These are phyloP conservation scores for Boletellus ananiceps DNA, from an alignment of 768 basidiomycete genomes.

Conservation along the genomic window DNA sequence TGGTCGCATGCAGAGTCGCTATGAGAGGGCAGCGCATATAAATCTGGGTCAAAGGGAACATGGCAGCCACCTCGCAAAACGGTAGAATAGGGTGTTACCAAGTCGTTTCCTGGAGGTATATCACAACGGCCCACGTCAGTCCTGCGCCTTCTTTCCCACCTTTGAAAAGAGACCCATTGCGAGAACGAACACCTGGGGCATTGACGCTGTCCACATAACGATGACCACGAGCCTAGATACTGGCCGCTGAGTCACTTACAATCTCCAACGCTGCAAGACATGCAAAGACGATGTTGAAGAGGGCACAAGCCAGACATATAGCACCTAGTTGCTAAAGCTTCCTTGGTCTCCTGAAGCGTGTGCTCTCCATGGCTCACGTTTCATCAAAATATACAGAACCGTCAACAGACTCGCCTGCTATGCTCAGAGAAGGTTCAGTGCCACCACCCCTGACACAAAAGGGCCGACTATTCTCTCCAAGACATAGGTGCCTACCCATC, in stretches of 20 bases:
- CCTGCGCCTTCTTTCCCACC: constrained; percentile 26
- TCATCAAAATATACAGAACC: constrained; percentile 7
- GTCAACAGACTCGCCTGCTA: constrained; percentile 11
- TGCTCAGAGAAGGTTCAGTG: not conserved
- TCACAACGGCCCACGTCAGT: constrained; percentile 28
- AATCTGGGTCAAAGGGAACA: not conserved
- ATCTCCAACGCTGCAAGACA: constrained; percentile 16
- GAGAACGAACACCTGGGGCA: constrained; percentile 30
- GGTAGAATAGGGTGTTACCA: too few species aligned
- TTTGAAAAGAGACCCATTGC: constrained; percentile 33
- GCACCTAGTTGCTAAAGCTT: constrained; percentile 16
- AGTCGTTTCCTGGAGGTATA: too few species aligned
- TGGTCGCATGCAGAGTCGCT: constrained; percentile 20
- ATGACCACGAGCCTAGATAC: not conserved
- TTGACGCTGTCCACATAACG: constrained; percentile 19
- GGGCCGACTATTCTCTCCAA: constrained; percentile 12
- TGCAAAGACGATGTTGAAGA: not conserved
- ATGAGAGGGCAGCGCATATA: not conserved
- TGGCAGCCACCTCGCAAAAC: not conserved
- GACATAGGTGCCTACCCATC: constrained; percentile 15
- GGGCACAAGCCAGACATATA: not conserved
- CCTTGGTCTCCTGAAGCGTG: constrained; percentile 12
- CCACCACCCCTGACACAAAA: not conserved
- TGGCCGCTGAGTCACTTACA: constrained; percentile 1
- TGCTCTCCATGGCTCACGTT: not conserved